A percentile compares a stretch with the other conserved stretches of the same genome.
Evolutionary conservation across 306 rosid genomes (phyloP).

Genomic region (Alnus rubra): DNA sequence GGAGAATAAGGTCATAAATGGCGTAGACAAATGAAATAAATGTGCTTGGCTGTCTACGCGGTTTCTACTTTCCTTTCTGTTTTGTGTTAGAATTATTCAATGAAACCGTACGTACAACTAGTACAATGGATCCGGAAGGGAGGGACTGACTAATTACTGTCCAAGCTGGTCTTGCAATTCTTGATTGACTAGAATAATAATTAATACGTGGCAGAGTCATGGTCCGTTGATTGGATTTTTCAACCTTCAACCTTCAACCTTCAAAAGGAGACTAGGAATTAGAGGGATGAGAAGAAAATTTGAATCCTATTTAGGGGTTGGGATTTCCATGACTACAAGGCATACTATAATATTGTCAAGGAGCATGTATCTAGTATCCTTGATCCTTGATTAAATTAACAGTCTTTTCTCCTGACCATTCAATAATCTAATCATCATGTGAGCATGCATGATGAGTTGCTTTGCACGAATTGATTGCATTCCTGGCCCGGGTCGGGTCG

Average conservation of each 20-base stretch:
- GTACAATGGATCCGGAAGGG: no score
- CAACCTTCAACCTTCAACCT: background rate
- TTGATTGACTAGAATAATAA: background rate
- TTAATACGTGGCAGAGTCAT: background rate
- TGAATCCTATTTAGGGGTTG: background rate
- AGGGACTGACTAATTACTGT: no score
- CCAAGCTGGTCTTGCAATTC: background rate
- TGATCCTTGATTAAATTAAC: no score
- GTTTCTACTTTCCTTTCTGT: background rate
- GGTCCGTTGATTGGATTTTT: background rate
- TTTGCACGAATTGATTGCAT: no score
- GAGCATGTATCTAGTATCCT: no score
- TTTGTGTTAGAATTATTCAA: background rate
- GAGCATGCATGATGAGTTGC: no score
- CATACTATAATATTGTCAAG: no score
- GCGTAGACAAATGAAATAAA: background rate
- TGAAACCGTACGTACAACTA: no score
- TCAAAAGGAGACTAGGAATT: background rate
- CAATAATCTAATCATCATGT: no score
- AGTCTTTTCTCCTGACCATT: no score
- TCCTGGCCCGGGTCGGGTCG: no score
- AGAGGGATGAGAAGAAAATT: background rate
- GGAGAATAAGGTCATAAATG: background rate
- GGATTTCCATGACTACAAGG: no score
- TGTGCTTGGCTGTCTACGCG: constrained; percentile 37